These are phyloP conservation scores for Colletotrichum agaves DNA, from an alignment of 2,329 filamentous ascomycete genomes.

Conservation along the genomic window DNA sequence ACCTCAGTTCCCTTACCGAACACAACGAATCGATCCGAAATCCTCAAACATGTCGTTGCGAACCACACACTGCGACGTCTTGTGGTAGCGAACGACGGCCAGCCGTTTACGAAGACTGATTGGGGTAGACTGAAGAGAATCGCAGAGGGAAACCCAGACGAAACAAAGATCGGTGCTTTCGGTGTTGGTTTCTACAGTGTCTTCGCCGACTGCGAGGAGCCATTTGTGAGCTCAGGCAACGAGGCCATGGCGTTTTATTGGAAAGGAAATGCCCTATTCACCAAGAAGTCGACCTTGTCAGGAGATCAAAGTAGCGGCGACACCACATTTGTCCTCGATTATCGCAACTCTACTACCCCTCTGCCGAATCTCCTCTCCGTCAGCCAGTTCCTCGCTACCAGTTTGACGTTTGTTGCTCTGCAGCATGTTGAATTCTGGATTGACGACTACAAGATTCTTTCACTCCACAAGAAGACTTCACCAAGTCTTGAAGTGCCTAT, in stretches of 20 bases:
- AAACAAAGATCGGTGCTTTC: slow-evolving; percentile 98
- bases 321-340: slow-evolving; percentile 95
- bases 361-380: slow-evolving; percentile 87
- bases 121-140: slow-evolving; percentile 96
- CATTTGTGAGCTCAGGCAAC: slow-evolving; percentile 91
- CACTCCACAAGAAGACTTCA: slow-evolving; percentile 85
- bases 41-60: slow-evolving; percentile 83
- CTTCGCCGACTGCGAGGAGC: slow-evolving; percentile 97
- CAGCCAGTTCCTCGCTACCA: slow-evolving; percentile 92
- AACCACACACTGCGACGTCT: slow-evolving; percentile 88
- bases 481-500: slow-evolving; percentile 78
- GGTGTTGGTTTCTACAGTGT: slow-evolving; percentile 99
- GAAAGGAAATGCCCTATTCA: slow-evolving; percentile 98
- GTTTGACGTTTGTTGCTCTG: slow-evolving; percentile 93
- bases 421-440: slow-evolving; percentile 90
- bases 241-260: slow-evolving; percentile 99
- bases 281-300: slow-evolving; percentile 81
- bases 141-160: slow-evolving; percentile 98
- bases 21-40: slow-evolving; percentile 73
- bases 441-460: slow-evolving; percentile 85
- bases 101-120: slow-evolving; percentile 88
- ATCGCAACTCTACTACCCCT: slow-evolving; percentile 87
- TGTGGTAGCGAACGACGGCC: slow-evolving; percentile 93
- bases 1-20: slow-evolving; percentile 76
- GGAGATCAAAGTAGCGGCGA: slow-evolving; percentile 72